These are phyloP conservation scores for Podospora anserina DNA, from an alignment of 495 filamentous ascomycete species.

Conservation along the genomic window DNA sequence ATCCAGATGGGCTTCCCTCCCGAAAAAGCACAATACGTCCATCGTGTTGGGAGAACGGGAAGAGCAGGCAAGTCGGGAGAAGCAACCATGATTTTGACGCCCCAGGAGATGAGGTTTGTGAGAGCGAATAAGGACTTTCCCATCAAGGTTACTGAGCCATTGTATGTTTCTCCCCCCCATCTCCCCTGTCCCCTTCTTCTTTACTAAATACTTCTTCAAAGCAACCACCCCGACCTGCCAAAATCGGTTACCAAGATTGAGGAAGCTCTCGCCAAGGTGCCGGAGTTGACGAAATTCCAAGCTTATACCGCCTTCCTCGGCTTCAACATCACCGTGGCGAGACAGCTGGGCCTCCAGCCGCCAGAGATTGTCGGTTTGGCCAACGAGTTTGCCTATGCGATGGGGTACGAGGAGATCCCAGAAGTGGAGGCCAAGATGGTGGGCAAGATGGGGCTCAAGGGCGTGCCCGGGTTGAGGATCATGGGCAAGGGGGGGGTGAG, in stretches of 20 bases:
- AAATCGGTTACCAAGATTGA: constrained; percentile 25
- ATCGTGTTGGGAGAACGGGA: constrained; percentile 89
- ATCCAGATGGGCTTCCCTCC: constrained; percentile 87
- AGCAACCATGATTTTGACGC: constrained; percentile 79
- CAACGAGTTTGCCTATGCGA: constrained; percentile 26
- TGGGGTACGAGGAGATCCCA: constrained; percentile 26
- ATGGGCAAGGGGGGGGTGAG: constrained; percentile 3
- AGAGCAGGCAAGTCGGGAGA: constrained; percentile 74
- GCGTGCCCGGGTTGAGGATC: constrained; percentile 29
- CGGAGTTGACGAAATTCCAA: constrained; percentile 23
- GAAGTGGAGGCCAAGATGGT: constrained; percentile 17
- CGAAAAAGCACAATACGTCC: constrained; percentile 76
- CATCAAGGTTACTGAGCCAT: constrained; percentile 24
- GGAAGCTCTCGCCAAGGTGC: constrained; percentile 27
- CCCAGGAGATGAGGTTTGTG: constrained; percentile 71
- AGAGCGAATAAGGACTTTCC: constrained; percentile 28
- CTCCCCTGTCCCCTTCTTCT: not conserved
- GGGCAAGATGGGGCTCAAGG: constrained; percentile 35
- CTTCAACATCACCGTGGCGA: constrained; percentile 27
- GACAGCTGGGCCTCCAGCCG: constrained; percentile 16
- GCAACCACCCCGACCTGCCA: constrained; percentile 20
- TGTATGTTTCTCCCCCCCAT: constrained; percentile 20
- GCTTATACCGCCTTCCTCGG: constrained; percentile 32
- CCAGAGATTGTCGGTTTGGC: constrained; percentile 23
- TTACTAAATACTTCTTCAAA: constrained; percentile 13